Percentiles rank a stretch among this genome's conserved stretches.
phyloP scores from a whole-genome alignment of 2,329 filamentous ascomycete species.

The Teratosphaeriaceae sp. region DNA sequence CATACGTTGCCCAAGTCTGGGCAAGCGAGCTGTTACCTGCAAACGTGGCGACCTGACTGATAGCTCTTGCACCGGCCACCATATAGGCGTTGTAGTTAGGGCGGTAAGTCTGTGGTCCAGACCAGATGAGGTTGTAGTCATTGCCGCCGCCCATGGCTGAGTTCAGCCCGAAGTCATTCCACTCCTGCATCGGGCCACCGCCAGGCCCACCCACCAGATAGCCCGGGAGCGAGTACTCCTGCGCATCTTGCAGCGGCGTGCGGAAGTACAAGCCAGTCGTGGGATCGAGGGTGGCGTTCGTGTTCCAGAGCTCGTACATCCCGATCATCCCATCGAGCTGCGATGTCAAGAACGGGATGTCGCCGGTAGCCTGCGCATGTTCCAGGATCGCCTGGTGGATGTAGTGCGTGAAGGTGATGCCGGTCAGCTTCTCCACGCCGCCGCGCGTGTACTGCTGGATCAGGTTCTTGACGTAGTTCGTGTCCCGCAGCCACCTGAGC shows the following conservation, averaged over 20 bases:
- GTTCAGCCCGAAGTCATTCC: constrained; percentile 19
- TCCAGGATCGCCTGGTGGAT: constrained; percentile 31
- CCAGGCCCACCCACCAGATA: constrained; percentile 27
- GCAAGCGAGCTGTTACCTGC: constrained; percentile 27
- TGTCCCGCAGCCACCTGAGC: constrained; percentile 35
- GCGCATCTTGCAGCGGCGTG: constrained; percentile 39
- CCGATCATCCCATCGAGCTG: constrained; percentile 37
- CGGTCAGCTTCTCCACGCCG: constrained; percentile 31
- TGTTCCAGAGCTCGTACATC: constrained; percentile 36
- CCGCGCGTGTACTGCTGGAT: constrained; percentile 34
- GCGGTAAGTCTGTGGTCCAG: constrained; percentile 38
- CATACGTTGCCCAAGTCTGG: constrained; percentile 29
- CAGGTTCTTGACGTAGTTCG: constrained; percentile 34
- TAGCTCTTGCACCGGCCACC: constrained; percentile 37
- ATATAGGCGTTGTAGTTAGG: constrained; percentile 41
- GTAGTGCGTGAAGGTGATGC: constrained; percentile 25
- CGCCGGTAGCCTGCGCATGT: constrained; percentile 34
- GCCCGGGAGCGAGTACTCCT: constrained; percentile 37
- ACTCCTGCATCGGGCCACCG: constrained; percentile 17
- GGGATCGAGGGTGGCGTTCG: constrained; percentile 25
- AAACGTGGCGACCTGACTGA: constrained; percentile 32
- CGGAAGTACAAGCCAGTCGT: constrained; percentile 38
- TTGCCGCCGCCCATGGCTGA: constrained; percentile 9
- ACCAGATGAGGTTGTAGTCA: constrained; percentile 16
- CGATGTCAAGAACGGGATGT: constrained; percentile 30